Conservation (phyloP, 176 grass and related monocot species). For the Ampelocalamus luodianensis region DNA sequence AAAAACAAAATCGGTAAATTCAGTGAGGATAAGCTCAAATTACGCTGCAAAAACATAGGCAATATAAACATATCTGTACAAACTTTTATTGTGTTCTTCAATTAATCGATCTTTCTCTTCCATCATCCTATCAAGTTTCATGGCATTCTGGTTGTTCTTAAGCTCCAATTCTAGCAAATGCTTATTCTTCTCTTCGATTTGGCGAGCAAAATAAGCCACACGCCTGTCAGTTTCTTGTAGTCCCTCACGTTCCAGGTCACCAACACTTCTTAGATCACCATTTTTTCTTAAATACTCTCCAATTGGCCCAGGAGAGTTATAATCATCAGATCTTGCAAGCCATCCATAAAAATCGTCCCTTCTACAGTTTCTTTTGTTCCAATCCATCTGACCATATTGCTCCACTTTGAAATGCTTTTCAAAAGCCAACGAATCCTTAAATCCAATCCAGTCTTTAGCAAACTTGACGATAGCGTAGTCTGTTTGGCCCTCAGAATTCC, state of each 20-base stretch:
- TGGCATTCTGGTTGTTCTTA: slow-evolving; percentile 47
- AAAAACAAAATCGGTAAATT: slow-evolving; percentile 21
- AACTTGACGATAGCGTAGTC: slow-evolving; percentile 57
- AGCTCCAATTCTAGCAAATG: slow-evolving; percentile 29
- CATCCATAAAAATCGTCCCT: slow-evolving; percentile 62
- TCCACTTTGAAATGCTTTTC: slow-evolving; percentile 54
- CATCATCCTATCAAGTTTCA: slow-evolving; percentile 55
- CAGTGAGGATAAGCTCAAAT: neutral
- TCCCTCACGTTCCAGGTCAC: slow-evolving; percentile 48
- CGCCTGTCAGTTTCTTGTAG: slow-evolving; percentile 31
- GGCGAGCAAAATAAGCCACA: slow-evolving; percentile 43
- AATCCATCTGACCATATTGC: slow-evolving; percentile 45
- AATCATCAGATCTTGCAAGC: slow-evolving; percentile 61
- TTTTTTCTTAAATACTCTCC: slow-evolving; percentile 58
- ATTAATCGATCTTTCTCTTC: slow-evolving; percentile 51
- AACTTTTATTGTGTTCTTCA: slow-evolving; percentile 60
- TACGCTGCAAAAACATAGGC: neutral
- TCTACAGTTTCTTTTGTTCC: slow-evolving; percentile 47
- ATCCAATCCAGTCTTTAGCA: slow-evolving; percentile 53
- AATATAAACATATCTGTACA: neutral
- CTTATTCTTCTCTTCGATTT: slow-evolving; percentile 53
- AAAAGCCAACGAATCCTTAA: slow-evolving; percentile 61
- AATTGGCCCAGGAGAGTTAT: slow-evolving; percentile 42
- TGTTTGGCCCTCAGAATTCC: slow-evolving; percentile 39
- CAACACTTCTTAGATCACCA: slow-evolving; percentile 55